phyloP scores from a whole-genome alignment of 331 rosid species.

The Dryas integrifolia region DNA sequence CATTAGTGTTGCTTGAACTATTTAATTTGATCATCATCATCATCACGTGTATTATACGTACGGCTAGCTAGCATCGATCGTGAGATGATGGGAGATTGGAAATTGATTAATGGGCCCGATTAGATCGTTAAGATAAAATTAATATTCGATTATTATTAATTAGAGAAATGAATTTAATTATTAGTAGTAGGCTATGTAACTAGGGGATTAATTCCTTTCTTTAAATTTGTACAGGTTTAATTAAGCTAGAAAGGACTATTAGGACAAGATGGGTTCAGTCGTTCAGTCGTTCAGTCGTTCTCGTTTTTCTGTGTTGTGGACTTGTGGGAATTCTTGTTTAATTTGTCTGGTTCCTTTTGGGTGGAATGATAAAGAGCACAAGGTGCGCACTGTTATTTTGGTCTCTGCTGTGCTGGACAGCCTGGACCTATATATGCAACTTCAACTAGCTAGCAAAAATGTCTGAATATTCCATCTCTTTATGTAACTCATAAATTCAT shows the following conservation, averaged over 20 bases:
- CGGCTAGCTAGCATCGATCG: background rate
- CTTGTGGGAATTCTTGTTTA: conserved; percentile 34
- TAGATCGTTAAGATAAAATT: conserved; percentile 9
- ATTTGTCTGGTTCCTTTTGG: conserved; percentile 37
- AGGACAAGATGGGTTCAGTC: conserved; percentile 27
- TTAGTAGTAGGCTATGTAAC: conserved; percentile 17
- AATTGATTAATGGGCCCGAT: background rate
- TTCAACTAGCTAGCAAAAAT: conserved; percentile 5
- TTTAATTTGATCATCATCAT: background rate
- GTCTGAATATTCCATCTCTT: conserved; percentile 11
- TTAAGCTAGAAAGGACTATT: conserved; percentile 17
- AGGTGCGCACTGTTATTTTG: conserved; percentile 31
- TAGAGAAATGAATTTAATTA: conserved; percentile 5
- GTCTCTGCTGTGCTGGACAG: conserved; percentile 24
- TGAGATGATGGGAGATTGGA: background rate
- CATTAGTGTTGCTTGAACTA: conserved; percentile 63
- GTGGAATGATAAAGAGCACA: conserved; percentile 40
- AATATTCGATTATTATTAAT: background rate
- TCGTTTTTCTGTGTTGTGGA: background rate
- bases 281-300: conserved; percentile 8
- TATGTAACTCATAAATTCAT: background rate
- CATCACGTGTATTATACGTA: background rate
- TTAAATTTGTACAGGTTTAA: background rate
- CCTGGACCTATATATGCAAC: conserved; percentile 1
- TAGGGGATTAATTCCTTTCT: conserved; percentile 38